Evolutionary conservation across 768 basidiomycete genomes (phyloP).

Genomic region (Phaffia australis): DNA sequence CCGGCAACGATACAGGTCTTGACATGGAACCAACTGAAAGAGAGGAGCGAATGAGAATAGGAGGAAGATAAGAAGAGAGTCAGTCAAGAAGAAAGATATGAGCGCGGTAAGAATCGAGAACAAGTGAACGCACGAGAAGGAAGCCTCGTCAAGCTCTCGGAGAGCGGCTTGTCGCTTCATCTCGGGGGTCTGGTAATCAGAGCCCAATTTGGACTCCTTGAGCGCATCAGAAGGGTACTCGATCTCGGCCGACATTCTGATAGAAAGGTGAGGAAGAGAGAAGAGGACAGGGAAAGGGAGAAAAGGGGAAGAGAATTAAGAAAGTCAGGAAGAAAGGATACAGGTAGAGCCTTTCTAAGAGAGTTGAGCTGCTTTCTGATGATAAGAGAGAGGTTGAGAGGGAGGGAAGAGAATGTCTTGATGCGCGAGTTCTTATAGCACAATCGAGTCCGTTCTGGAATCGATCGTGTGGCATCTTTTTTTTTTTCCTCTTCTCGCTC

Average conservation of each 20-base stretch:
- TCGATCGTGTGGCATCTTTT: not conserved
- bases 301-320: not conserved
- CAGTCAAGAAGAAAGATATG: not conserved
- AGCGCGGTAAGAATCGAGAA: conserved; percentile 20
- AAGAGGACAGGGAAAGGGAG: not conserved
- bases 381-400: too few species aligned
- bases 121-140: conserved; percentile 55
- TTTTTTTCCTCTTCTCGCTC: not conserved
- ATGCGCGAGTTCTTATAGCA: not conserved
- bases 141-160: conserved; percentile 74
- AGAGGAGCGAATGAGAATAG: conserved; percentile 7
- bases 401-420: too few species aligned
- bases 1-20: conserved; percentile 57
- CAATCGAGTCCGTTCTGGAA: not conserved
- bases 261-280: not conserved
- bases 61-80: not conserved
- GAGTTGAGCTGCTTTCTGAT: not conserved
- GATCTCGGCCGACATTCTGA: conserved; percentile 13
- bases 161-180: conserved; percentile 56
- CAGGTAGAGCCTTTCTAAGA: not conserved
- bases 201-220: not conserved
- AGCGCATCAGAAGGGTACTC: not conserved
- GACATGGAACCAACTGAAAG: conserved; percentile 65
- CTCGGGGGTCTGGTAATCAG: not conserved
- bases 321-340: not conserved